phyloP scores from a whole-genome alignment of 352 stramenopile species.

The Phytophthora nicotianae region DNA sequence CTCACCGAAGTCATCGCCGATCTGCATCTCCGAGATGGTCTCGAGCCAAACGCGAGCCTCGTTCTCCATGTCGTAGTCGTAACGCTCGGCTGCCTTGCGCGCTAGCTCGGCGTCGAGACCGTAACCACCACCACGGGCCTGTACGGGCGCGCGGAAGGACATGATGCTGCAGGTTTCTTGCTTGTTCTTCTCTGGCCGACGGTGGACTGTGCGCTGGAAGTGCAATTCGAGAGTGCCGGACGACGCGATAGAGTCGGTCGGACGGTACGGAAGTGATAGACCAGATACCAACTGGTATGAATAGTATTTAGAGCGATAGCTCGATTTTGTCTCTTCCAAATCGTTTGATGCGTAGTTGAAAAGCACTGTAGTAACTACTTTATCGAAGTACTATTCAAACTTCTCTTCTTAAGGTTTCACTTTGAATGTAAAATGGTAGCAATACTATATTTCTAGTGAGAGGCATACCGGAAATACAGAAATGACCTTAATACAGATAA shows the following conservation, averaged over 20 bases:
- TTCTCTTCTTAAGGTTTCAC: too few relatives aligned
- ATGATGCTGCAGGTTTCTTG: slow-evolving; percentile 12
- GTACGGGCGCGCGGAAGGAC: slow-evolving; percentile 53
- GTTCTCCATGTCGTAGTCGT: slow-evolving; percentile 89
- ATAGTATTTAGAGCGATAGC: not conserved
- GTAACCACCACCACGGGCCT: slow-evolving; percentile 79
- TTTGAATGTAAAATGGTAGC: too few relatives aligned
- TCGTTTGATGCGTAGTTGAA: not conserved
- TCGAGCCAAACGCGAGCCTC: slow-evolving; percentile 90
- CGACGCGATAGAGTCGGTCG: slow-evolving; percentile 22
- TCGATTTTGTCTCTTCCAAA: not conserved
- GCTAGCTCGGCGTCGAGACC: slow-evolving; percentile 91
- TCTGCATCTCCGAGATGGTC: slow-evolving; percentile 70
- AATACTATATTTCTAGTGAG: too few relatives aligned
- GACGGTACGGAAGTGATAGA: slow-evolving; percentile 15
- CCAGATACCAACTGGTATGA: not conserved
- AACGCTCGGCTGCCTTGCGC: slow-evolving; percentile 79
- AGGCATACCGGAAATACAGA: too few relatives aligned
- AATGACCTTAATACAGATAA: too few relatives aligned
- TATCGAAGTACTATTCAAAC: too few relatives aligned
- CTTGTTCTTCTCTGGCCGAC: slow-evolving; percentile 5
- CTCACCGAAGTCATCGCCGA: slow-evolving; percentile 81
- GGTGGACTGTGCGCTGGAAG: slow-evolving; percentile 1
- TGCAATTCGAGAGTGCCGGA: slow-evolving; percentile 34
- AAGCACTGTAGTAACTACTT: too few relatives aligned